Percentiles rank a stretch among this genome's conserved stretches.
phyloP scores from a whole-genome alignment of 129 eudicot species.

The Saussurea involucrata region DNA sequence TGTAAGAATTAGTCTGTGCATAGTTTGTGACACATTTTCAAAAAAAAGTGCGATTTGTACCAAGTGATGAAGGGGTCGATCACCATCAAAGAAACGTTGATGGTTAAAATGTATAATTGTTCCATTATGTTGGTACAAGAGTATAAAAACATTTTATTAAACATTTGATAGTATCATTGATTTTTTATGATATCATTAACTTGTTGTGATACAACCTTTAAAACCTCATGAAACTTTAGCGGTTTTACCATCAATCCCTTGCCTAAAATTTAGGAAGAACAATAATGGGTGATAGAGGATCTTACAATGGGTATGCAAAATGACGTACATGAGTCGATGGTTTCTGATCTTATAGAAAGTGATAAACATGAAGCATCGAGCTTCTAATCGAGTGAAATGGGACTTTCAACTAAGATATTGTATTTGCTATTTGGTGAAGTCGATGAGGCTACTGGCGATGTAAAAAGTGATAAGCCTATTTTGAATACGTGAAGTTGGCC shows the following conservation, averaged over 20 bases:
- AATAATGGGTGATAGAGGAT: neutral
- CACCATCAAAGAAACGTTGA: neutral
- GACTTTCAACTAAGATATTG: neutral
- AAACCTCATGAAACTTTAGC: neutral
- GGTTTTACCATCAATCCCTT: neutral
- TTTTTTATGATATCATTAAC: neutral
- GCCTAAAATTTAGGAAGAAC: neutral
- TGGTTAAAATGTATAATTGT: neutral
- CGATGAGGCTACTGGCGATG: no score
- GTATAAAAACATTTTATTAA: no score
- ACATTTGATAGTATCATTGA: neutral
- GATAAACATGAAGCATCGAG: neutral
- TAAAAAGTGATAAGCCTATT: neutral
- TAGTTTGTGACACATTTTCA: no score
- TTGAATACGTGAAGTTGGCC: neutral
- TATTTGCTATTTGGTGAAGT: neutral
- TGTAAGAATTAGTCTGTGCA: no score
- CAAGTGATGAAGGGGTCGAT: neutral
- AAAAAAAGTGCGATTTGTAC: neutral
- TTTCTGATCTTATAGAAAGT: no score
- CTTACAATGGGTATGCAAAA: neutral
- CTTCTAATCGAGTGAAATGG: neutral
- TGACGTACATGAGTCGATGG: neutral
- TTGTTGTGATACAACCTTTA: neutral
- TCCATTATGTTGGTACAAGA: neutral